Conservation (phyloP, 176 grass and related monocot genomes). For the maize (Zea mays) region DNA sequence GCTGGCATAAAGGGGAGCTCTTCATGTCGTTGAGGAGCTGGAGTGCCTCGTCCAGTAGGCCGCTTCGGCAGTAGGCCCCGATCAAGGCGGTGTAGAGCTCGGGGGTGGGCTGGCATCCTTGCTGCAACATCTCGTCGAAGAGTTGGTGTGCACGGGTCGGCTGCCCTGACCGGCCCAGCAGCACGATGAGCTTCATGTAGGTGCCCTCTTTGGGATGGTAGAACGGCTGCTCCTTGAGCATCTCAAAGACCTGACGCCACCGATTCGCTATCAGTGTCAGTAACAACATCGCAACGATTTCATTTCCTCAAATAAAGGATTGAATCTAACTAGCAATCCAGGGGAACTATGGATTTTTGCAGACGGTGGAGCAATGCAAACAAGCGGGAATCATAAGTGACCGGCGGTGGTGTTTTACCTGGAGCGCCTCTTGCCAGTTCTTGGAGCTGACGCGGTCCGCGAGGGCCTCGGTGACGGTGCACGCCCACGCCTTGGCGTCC, state of each 20-base stretch:
- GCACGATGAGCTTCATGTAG: slow-evolving; percentile 79
- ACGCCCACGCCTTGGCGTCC: slow-evolving; percentile 68
- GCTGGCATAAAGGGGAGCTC: slow-evolving; percentile 60
- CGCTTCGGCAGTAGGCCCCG: slow-evolving; percentile 60
- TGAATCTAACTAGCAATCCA: neutral
- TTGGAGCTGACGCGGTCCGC: slow-evolving; percentile 60
- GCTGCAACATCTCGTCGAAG: slow-evolving; percentile 60
- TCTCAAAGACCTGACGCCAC: slow-evolving; percentile 62
- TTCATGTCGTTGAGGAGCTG: slow-evolving; percentile 71
- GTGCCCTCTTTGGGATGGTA: slow-evolving; percentile 82
- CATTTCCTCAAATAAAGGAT: neutral
- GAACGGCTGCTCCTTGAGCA: slow-evolving; percentile 78
- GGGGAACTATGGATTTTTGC: neutral
- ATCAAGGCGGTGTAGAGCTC: slow-evolving; percentile 80
- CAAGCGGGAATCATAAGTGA: neutral
- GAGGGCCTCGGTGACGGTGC: slow-evolving; percentile 84
- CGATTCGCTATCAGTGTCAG: neutral
- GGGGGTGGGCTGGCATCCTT: slow-evolving; percentile 62
- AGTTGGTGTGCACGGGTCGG: slow-evolving; percentile 60
- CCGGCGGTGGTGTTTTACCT: slow-evolving; percentile 32
- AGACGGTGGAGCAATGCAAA: neutral
- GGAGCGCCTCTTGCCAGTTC: slow-evolving; percentile 65
- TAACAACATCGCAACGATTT: neutral
- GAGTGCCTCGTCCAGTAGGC: slow-evolving; percentile 66
- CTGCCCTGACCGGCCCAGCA: slow-evolving; percentile 71